These are phyloP conservation scores for Wallacemonas sp. DNA, from an alignment of 208 protist genomes.

Conservation along the genomic window DNA sequence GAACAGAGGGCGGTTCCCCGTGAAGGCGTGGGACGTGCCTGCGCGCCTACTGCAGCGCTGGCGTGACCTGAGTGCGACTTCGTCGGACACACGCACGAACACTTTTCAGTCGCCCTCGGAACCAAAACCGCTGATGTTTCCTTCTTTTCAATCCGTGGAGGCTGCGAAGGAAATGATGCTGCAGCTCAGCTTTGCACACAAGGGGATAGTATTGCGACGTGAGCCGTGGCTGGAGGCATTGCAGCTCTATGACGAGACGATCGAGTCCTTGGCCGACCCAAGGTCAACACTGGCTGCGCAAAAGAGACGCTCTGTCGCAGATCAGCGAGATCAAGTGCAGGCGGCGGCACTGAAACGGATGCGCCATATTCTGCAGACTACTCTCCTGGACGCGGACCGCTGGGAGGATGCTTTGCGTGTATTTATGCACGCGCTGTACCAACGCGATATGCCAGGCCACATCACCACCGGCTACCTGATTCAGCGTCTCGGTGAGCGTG, in stretches of 20 bases:
- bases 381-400: slow-evolving; percentile 29
- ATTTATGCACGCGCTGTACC: slow-evolving; percentile 52
- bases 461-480: slow-evolving; percentile 47
- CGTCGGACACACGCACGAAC: too few species aligned
- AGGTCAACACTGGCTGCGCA: too few species aligned
- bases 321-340: not conserved
- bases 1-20: slow-evolving; percentile 23
- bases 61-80: slow-evolving; percentile 9
- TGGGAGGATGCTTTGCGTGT: slow-evolving; percentile 50
- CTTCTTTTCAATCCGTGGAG: not conserved
- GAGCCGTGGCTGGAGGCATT: not conserved
- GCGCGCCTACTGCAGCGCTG: slow-evolving; percentile 19
- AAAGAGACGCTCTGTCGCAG: too few species aligned
- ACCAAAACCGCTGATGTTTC: not conserved
- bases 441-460: slow-evolving; percentile 43
- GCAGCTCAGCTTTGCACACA: not conserved
- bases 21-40: slow-evolving; percentile 18
- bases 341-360: slow-evolving; percentile 4
- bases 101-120: too few species aligned
- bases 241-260: not conserved
- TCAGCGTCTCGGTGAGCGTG: slow-evolving; percentile 35
- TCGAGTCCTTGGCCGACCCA: not conserved
- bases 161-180: not conserved
- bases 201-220: not conserved
- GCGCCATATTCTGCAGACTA: slow-evolving; percentile 40